A percentile compares a stretch with the other conserved stretches of the same genome.
Evolutionary conservation across 306 rosid genomes (phyloP).

Genomic region (Prunus davidiana): DNA sequence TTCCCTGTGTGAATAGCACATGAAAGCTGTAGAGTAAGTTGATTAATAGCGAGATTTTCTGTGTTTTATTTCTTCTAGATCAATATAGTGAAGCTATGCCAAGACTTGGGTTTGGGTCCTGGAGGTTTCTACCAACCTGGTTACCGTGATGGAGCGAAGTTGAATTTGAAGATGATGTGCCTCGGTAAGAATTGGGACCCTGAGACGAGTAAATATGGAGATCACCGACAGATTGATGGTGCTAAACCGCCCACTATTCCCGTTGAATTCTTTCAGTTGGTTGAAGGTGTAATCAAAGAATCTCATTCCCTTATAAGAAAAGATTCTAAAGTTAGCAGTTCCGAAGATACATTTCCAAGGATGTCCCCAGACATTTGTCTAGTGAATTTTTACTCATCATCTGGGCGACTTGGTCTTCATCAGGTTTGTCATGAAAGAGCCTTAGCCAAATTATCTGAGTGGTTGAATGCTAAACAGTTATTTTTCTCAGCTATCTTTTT

Average conservation of each 20-base stretch:
- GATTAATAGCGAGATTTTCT: neutral
- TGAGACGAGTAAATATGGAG: constrained; percentile 39
- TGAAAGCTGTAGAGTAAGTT: neutral
- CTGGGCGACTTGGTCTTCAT: constrained; percentile 77
- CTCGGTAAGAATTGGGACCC: constrained; percentile 90
- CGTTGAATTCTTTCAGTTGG: constrained; percentile 30
- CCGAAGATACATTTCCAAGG: constrained; percentile 30
- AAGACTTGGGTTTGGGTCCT: constrained; percentile 46
- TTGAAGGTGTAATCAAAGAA: constrained; percentile 41
- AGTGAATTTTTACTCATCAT: constrained; percentile 58
- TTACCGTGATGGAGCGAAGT: constrained; percentile 46
- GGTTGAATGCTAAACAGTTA: neutral
- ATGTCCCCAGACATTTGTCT: constrained; percentile 62
- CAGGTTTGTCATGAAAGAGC: constrained; percentile 38
- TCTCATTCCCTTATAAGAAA: constrained; percentile 27
- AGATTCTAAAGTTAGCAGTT: constrained; percentile 13
- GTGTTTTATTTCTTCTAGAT: constrained; percentile 15
- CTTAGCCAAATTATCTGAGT: neutral
- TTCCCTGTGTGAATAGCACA: neutral
- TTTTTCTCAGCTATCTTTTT: neutral
- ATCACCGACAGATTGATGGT: constrained; percentile 46
- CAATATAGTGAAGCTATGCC: constrained; percentile 50
- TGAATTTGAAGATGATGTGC: constrained; percentile 84
- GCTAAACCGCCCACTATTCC: constrained; percentile 57
- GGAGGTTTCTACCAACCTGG: constrained; percentile 93